Base-by-base conservation (phyloP, 179 eudicot species). In the Silene vulgaris region DNA sequence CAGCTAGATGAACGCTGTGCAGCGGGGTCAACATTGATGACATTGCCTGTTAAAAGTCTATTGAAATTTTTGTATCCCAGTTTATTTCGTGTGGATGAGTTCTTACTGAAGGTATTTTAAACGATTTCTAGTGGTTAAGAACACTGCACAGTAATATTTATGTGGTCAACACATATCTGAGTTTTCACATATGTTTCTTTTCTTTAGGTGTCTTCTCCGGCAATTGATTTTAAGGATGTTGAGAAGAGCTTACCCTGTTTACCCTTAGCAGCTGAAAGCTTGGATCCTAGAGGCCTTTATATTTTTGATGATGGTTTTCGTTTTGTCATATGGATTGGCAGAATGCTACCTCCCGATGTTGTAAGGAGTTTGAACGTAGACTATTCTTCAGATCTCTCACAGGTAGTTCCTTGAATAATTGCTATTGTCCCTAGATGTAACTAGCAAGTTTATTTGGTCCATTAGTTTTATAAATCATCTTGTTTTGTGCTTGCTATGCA, bases 1-100 rank as follows among this genome's bases (percentile, higher is more conserved):
- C 93, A 81, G 76, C 88, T 92, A 64, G 97, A 92, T 86, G 99
- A 92, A 74, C 97, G 97, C 8, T 95, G 97, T 85, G 97, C 97
- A 28, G 88, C 87, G 76, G 99, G 97, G 59, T 89, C 85, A 69
- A 90, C 90, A 74, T 86, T 95, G 89, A 90, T 92, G 99, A 88
- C 91, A 82, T 85, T 92, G 79, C 97, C 99, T 74, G 91, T 89
- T 75, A 88, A 84, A 80, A 85, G 79, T 72, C 82, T 95, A 80
- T 84, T 95, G 81, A 95, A 88, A 79, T 85, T 90, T 79, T 76
- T 95, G 57, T 92, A 92, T 84, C 99, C 99, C 74, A 83, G 85
- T 79, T 86, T 95, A 76, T 80, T 87, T 71, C 91, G 99, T 45
- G 74, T 91, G 67, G 99, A 95, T 80, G 99, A 90, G 74, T 74